Conservation (phyloP, 768 basidiomycete genomes). For the Austroboletus eburneus region DNA sequence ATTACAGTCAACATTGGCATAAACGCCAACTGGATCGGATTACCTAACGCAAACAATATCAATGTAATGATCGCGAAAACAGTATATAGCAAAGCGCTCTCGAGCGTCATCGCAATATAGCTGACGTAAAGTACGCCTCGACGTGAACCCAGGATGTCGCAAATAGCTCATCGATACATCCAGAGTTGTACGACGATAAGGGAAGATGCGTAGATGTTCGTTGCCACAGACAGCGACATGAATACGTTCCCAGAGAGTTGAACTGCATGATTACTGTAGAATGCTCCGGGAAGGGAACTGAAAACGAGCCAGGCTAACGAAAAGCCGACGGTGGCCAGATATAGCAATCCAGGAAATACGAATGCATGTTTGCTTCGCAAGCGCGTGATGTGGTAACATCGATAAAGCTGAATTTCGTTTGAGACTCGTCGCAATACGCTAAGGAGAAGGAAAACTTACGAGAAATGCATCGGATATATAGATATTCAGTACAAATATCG, state of each 20-base stretch:
- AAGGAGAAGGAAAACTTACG: not conserved
- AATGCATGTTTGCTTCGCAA: not conserved
- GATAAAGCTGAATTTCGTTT: slow-evolving; percentile 14
- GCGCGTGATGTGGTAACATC: slow-evolving; percentile 22
- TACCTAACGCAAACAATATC: slow-evolving; percentile 14
- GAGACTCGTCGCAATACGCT: not conserved
- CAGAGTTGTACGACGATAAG: slow-evolving; percentile 14
- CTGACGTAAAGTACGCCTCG: slow-evolving; percentile 20
- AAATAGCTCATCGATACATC: slow-evolving; percentile 15
- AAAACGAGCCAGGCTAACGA: slow-evolving; percentile 16
- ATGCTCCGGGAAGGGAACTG: not conserved
- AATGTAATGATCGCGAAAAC: slow-evolving; percentile 8
- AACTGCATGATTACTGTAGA: not conserved
- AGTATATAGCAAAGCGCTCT: slow-evolving; percentile 21
- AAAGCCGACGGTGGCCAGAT: slow-evolving; percentile 13
- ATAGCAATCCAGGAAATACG: slow-evolving; percentile 5
- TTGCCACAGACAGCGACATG: slow-evolving; percentile 12
- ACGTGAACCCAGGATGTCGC: slow-evolving; percentile 1
- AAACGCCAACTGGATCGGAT: slow-evolving; percentile 21
- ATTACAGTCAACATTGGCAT: slow-evolving; percentile 17
- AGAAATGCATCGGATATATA: not conserved
- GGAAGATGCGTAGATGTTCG: slow-evolving; percentile 13
- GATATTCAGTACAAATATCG: not conserved
- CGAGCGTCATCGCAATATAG: slow-evolving; percentile 25
- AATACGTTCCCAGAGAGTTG: not conserved